Conservation (phyloP, 352 stramenopile species). For the Discostella stelligera region DNA sequence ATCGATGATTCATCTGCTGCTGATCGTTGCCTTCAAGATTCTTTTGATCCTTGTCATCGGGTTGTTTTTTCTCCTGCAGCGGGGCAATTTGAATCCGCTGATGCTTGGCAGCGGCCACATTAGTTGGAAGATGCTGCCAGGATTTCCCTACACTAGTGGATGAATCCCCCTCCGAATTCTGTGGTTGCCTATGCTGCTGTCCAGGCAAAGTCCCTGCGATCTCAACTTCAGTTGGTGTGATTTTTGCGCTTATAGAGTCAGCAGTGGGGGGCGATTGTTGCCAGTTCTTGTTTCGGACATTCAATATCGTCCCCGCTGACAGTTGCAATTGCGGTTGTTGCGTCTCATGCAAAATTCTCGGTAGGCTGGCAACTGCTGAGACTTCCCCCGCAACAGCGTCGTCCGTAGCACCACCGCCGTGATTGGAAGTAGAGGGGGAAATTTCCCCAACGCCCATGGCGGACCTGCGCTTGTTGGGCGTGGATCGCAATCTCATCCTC, state of each 20-base stretch:
- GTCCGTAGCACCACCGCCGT: too few species aligned
- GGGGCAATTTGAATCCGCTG: neutral
- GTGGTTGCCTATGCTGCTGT: conserved; percentile 4
- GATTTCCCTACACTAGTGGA: neutral
- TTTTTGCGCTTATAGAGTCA: neutral
- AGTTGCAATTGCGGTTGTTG: neutral
- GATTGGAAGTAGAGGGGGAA: too few species aligned
- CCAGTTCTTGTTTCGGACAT: neutral
- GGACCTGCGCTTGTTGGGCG: neutral
- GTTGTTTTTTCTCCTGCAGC: conserved; percentile 1
- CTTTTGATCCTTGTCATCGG: neutral
- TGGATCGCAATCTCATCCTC: neutral
- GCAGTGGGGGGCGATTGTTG: neutral
- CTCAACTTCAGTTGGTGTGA: neutral
- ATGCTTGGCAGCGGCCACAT: neutral
- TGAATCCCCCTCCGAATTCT: neutral
- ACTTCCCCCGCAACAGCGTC: neutral
- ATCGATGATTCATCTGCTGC: neutral
- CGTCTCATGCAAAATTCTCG: neutral
- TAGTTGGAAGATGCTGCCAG: neutral
- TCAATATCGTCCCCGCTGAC: neutral
- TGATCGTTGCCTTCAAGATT: neutral
- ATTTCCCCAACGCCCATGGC: too few species aligned
- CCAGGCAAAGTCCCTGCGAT: neutral
- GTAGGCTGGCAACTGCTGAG: neutral